Evolutionary conservation across 495 filamentous ascomycete genomes (phyloP), one percentile per base, ranked within the genome.

Genomic region (Neohortaea acidophila): DNA sequence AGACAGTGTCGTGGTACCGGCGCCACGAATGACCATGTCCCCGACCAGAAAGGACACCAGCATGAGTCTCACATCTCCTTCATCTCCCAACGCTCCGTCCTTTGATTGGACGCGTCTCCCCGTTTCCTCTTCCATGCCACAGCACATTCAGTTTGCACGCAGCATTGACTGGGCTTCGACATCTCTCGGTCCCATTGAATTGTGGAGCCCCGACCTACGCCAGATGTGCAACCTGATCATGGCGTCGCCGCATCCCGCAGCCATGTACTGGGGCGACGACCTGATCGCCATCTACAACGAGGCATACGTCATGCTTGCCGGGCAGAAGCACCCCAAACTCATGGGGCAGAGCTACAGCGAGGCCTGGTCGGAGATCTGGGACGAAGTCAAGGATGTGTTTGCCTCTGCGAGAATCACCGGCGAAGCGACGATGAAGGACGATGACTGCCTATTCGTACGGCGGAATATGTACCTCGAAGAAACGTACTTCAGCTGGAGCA

Each of bases 31-130:
- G n/a, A n/a, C n/a, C n/a, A n/a, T n/a, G n/a, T n/a, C n/a, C n/a
- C n/a, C n/a, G n/a, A n/a, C n/a, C n/a, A n/a, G n/a, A n/a, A n/a
- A n/a, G n/a, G n/a, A n/a, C n/a, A n/a, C n/a, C n/a, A n/a, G n/a
- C 24, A 27, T 14, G 22, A 51, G 43, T 30, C 38, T 34, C 18
- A 48, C 41, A 26, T 20, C 25, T 2, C 34, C 28, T 22, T 21
- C 25, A 13, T 15, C 34, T 12, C 32, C 19, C 33, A 59, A 39
- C 46, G 51, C 38, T 40, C 57, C 48, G 43, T 58, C 52, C 38
- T 81, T 81, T 52, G 78, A 83, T 53, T 81, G 77, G 77, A 83
- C 78, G 8, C 62, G 70, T 24, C 57, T 81, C 24, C 69, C 75
- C 13, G 29, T 69, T 21, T 66, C 69, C 4, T 51, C 67, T 3